phyloP scores from a whole-genome alignment of 2,329 filamentous ascomycete species.

The Colletotrichum agaves region DNA sequence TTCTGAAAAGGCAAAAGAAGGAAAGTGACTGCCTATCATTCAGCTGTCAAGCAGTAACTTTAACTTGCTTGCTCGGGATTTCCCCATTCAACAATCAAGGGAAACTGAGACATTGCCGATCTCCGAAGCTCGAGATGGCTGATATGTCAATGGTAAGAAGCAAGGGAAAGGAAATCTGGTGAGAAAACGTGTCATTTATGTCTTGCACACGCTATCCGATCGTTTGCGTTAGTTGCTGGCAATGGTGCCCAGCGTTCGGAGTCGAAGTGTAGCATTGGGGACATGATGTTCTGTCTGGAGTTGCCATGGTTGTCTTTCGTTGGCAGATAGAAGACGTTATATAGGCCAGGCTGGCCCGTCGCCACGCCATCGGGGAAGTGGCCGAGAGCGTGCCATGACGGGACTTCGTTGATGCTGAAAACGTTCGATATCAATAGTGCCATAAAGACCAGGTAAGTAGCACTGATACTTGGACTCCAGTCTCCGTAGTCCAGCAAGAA shows the following conservation, averaged over 20 bases:
- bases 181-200: background rate
- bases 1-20: background rate
- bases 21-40: background rate
- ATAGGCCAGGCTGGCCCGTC: slow-evolving; percentile 2
- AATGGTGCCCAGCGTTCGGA: background rate
- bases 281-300: background rate
- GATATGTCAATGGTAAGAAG: slow-evolving; percentile 21
- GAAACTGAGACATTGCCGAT: slow-evolving; percentile 25
- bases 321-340: background rate
- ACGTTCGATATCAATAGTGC: background rate
- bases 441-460: background rate
- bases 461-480: background rate
- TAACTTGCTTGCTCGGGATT: background rate
- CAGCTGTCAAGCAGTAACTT: background rate
- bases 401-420: slow-evolving; percentile 5
- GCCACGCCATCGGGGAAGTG: background rate
- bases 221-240: background rate
- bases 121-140: slow-evolving; percentile 2
- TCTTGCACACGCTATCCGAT: background rate
- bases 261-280: background rate
- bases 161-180: slow-evolving; percentile 16
- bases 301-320: background rate
- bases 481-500: background rate
- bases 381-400: slow-evolving; percentile 8
- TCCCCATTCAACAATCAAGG: slow-evolving; percentile 2